These are phyloP conservation scores for Auricularia cornea DNA, from an alignment of 768 basidiomycete species.

Conservation along the genomic window DNA sequence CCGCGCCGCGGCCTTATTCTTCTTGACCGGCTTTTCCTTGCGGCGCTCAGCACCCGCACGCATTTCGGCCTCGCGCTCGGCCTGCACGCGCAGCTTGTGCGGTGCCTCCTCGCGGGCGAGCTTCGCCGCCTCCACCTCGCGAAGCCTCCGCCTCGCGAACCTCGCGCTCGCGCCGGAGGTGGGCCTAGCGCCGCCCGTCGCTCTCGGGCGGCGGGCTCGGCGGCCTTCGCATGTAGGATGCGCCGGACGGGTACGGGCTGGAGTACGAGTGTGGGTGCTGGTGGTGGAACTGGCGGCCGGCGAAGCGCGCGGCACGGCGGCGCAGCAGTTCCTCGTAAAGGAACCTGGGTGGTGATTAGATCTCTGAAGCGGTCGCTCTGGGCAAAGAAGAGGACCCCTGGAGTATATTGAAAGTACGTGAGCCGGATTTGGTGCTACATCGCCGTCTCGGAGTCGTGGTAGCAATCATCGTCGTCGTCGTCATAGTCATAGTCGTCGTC, in stretches of 20 bases:
- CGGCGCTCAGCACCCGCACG: constrained; percentile 49
- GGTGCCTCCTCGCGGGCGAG: constrained; percentile 40
- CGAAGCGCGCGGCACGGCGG: constrained; percentile 25
- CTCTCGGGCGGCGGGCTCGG: constrained; percentile 23
- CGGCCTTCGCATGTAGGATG: not conserved
- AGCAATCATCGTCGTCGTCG: constrained; percentile 19
- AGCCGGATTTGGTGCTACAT: too few relatives aligned
- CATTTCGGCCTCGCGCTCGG: constrained; percentile 46
- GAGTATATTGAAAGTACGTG: too few relatives aligned
- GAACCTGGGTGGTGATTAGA: constrained; percentile 28
- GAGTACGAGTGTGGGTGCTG: constrained; percentile 2
- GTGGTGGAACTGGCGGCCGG: constrained; percentile 10
- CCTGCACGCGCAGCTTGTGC: constrained; percentile 35
- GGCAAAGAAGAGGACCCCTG: too few relatives aligned
- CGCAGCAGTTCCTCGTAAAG: constrained; percentile 40
- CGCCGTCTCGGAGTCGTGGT: constrained; percentile 40
- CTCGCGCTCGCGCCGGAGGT: constrained; percentile 40
- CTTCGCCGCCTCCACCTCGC: constrained; percentile 46
- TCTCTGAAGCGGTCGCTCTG: not conserved
- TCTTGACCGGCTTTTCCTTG: constrained; percentile 43
- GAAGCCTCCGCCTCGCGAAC: constrained; percentile 49
- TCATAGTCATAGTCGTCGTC: constrained; percentile 30
- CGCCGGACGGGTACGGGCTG: constrained; percentile 14
- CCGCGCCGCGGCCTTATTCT: constrained; percentile 42
- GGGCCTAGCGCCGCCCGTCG: constrained; percentile 43